Evolutionary conservation across 176 grass and related monocot genomes (phyloP).

Genomic region (Saccharum spontaneum): DNA sequence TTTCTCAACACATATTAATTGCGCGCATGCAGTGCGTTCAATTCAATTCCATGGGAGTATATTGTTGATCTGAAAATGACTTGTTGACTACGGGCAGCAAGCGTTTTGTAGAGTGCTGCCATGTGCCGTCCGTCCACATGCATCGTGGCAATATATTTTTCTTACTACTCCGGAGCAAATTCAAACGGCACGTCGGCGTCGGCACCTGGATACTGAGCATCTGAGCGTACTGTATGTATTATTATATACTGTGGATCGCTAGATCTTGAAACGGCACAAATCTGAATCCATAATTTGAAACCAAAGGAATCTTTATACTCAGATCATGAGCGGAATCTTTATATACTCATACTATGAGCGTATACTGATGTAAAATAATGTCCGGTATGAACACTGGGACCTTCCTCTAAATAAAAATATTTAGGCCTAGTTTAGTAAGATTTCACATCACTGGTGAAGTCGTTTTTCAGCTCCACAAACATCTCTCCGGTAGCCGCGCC

Average conservation of each 20-base stretch:
- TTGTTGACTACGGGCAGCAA: neutral
- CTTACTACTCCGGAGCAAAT: neutral
- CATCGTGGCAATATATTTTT: no score
- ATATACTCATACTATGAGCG: neutral
- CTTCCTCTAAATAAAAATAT: neutral
- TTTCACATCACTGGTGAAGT: no score
- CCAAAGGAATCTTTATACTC: slow-evolving; percentile 30
- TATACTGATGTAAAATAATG: neutral
- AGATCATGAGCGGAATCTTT: slow-evolving; percentile 35
- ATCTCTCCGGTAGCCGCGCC: no score
- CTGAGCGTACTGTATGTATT: neutral
- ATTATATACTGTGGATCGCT: neutral
- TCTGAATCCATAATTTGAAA: slow-evolving; percentile 20
- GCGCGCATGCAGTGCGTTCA: neutral
- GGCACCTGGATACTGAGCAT: neutral
- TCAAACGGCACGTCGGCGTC: neutral
- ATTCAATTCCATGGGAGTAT: neutral
- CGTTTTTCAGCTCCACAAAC: no score
- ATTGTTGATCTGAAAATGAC: neutral
- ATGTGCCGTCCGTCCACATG: neutral
- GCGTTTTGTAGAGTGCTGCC: neutral
- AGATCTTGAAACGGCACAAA: slow-evolving; percentile 17
- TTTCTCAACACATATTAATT: neutral
- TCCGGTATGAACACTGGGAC: neutral
- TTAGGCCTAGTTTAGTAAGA: no score